Base-by-base conservation (phyloP, 2,329 filamentous ascomycete genomes). In the Fusarium floridanum region DNA sequence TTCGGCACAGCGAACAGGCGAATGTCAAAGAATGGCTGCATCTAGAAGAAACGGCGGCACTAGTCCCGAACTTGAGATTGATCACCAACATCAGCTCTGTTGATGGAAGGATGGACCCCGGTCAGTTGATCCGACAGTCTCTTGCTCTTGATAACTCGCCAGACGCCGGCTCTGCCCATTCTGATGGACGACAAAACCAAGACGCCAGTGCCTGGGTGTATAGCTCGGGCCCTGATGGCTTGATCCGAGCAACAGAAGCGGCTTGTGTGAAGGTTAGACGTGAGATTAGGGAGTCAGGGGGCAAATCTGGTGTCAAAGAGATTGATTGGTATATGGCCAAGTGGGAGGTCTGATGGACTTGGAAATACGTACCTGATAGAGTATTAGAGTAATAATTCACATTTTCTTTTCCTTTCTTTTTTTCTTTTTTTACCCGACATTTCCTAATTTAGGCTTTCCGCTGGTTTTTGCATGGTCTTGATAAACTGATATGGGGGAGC, bases 311-410 rank as follows among this genome's bases (percentile, higher is more conserved):
- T 11, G 7, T 65, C 4, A 34, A 43, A 2, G 61, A 61, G 16
- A 17, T 65, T 24, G 45, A 61, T 37, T 68, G 66, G 66, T 32
- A 68, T 14, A 68, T 68, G 43, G 61, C 61, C 12, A 68, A 60
- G n/a, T 68, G 66, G 61, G 66, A 65, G 36, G 63, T 32, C 29
- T 32, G 29, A 32, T 10, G 29, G 29, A 32, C 29, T 32, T 32
- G 1, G 29, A 32, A 32, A 32, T 32, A 32, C 29, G 29, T 32
- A 32, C 29, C 29, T 32, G 29, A 32, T 32, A 32, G 29, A 29
- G 29, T 32, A 32, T 10, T 32, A 32, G 29, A 29, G 29, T 32
- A 32, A 32, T 32, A 32, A 32, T 32, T 32, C 29, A 32, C 3
- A 32, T 32, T 32, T 32, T 32, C 9, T 32, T 32, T 32, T 32